phyloP scores from a whole-genome alignment of 2,329 filamentous ascomycete genomes.

The Pleomassaria siparia region DNA sequence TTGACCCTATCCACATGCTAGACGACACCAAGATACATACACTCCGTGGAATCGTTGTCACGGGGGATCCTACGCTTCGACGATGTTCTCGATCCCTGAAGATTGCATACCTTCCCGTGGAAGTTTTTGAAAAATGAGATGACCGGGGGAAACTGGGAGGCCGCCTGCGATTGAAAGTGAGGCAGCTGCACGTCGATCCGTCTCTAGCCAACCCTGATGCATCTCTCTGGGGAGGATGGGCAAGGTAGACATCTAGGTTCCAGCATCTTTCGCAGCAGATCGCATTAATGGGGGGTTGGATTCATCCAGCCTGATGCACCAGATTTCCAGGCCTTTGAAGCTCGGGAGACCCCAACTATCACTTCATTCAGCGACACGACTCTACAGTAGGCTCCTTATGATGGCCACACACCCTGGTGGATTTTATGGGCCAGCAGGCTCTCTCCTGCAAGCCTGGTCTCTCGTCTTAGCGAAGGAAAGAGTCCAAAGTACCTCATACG shows the following conservation, averaged over 20 bases:
- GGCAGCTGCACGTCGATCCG: slow-evolving; percentile 1
- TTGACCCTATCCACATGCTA: slow-evolving; percentile 20
- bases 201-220: slow-evolving; percentile 11
- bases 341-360: slow-evolving; percentile 47
- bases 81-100: slow-evolving; percentile 49
- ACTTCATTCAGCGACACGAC: slow-evolving; percentile 55
- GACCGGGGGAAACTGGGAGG: slow-evolving; percentile 53
- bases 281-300: too few species aligned
- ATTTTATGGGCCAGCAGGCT: slow-evolving; percentile 48
- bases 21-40: slow-evolving; percentile 24
- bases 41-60: slow-evolving; percentile 14
- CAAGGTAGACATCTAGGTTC: slow-evolving; percentile 45
- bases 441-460: slow-evolving; percentile 53
- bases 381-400: slow-evolving; percentile 49
- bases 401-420: slow-evolving; percentile 53
- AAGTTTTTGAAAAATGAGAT: slow-evolving; percentile 44
- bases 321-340: slow-evolving; percentile 10
- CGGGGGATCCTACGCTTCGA: slow-evolving; percentile 48
- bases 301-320: slow-evolving; percentile 6
- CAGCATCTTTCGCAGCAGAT: slow-evolving; percentile 33
- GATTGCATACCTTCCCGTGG: slow-evolving; percentile 39
- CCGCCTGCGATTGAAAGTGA: slow-evolving; percentile 46
- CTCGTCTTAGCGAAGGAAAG: slow-evolving; percentile 48
- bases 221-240: slow-evolving; percentile 8
- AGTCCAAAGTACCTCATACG: slow-evolving; percentile 41